Conservation (phyloP, 2,329 filamentous ascomycete genomes). For the Meredithiella fracta region DNA sequence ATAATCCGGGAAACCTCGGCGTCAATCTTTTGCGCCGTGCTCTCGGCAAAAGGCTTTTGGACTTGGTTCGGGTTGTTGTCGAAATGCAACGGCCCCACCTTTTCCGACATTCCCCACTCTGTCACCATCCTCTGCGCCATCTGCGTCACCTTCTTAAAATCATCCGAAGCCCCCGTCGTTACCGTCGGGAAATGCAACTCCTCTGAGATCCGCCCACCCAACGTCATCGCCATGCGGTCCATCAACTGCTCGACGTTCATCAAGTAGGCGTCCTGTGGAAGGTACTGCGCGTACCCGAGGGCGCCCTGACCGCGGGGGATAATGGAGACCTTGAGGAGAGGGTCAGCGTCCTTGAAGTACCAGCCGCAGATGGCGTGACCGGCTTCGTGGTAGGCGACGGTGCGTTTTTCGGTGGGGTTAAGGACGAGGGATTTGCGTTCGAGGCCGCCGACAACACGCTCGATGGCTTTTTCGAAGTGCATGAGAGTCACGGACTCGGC, state of each 20-base stretch:
- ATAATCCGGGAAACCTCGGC: constrained; percentile 80
- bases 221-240: constrained; percentile 99
- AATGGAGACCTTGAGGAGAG: constrained; percentile 93
- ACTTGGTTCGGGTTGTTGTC: constrained; percentile 67
- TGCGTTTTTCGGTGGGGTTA: constrained; percentile 82
- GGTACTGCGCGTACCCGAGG: constrained; percentile 89
- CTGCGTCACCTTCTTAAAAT: constrained; percentile 94
- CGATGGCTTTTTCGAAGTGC: constrained; percentile 95
- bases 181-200: constrained; percentile 95
- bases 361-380: constrained; percentile 97
- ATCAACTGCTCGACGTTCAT: constrained; percentile 93
- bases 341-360: constrained; percentile 94
- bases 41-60: constrained; percentile 90
- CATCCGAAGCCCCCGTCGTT: constrained; percentile 84
- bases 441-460: constrained; percentile 87
- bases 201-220: constrained; percentile 87
- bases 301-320: constrained; percentile 90
- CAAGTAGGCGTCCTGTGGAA: constrained; percentile 86
- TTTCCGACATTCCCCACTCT: constrained; percentile 96
- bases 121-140: constrained; percentile 98
- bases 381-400: constrained; percentile 94
- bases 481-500: constrained; percentile 69
- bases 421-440: constrained; percentile 96
- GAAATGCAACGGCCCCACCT: constrained; percentile 85
- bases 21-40: constrained; percentile 85